Percentiles rank a stretch among this genome's conserved stretches.
phyloP scores from a whole-genome alignment of 805 yeast genomes.

The Candida ipomoeae region DNA sequence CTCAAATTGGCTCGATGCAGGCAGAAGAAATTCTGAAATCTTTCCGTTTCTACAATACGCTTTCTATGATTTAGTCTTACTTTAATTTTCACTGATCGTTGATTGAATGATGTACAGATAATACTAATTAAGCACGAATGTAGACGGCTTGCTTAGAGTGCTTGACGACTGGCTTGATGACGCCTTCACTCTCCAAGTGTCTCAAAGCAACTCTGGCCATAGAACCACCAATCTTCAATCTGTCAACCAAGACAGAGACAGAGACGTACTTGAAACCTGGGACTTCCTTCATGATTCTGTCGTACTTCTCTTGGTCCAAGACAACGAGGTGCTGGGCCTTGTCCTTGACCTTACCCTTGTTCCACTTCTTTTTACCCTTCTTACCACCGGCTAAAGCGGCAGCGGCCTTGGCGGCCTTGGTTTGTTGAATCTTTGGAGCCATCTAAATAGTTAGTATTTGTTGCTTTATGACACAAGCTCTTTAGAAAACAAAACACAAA shows the following conservation, averaged over 20 bases:
- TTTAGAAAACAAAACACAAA: neutral
- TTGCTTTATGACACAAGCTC: neutral
- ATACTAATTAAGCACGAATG: constrained; percentile 57
- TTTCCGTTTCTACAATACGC: neutral
- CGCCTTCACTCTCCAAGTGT: constrained; percentile 93
- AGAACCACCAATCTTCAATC: constrained; percentile 99
- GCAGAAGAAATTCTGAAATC: neutral
- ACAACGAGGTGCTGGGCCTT: constrained; percentile 98
- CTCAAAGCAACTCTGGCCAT: constrained; percentile 96
- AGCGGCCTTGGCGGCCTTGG: constrained; percentile 99
- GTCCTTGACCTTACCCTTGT: constrained; percentile 99
- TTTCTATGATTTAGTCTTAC: neutral
- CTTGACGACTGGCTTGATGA: constrained; percentile 87
- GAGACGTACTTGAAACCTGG: constrained; percentile 98
- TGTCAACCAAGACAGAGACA: constrained; percentile 96
- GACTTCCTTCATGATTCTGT: constrained; percentile 98
- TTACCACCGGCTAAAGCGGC: constrained; percentile 99
- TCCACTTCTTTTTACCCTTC: constrained; percentile 99
- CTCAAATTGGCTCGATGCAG: neutral
- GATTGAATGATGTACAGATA: constrained; percentile 19
- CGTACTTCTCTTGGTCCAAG: constrained; percentile 97
- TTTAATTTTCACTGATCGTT: constrained; percentile 10
- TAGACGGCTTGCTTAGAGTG: constrained; percentile 97
- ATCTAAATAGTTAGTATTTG: constrained; percentile 33
- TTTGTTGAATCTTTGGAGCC: constrained; percentile 99